phyloP scores from a whole-genome alignment of 176 grass and related monocot genomes.

The Avena insularis region DNA sequence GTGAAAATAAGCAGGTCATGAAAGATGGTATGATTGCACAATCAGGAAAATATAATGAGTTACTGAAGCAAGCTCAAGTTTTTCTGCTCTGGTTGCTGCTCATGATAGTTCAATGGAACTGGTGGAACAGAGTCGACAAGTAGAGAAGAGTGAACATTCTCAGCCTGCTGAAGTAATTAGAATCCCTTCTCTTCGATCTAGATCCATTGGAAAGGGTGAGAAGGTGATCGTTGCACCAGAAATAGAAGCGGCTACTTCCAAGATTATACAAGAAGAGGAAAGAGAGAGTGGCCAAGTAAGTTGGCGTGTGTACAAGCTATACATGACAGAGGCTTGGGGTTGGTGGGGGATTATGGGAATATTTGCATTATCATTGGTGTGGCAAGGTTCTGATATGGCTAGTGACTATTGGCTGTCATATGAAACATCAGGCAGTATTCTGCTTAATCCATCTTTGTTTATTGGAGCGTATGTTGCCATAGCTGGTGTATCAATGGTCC shows the following conservation, averaged over 20 bases:
- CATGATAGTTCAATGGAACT: slow-evolving; percentile 98
- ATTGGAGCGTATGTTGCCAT: slow-evolving; percentile 79
- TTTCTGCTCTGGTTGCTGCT: slow-evolving; percentile 79
- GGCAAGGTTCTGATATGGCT: slow-evolving; percentile 78
- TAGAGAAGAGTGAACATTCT: slow-evolving; percentile 39
- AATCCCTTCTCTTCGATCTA: slow-evolving; percentile 51
- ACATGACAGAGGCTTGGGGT: slow-evolving; percentile 90
- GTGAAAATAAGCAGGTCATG: slow-evolving; percentile 66
- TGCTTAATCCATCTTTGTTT: slow-evolving; percentile 69
- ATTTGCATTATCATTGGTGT: slow-evolving; percentile 52
- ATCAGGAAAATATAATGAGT: slow-evolving; percentile 81
- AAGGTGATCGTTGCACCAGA: slow-evolving; percentile 55
- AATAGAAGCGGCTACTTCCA: slow-evolving; percentile 69
- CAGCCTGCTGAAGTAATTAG: slow-evolving; percentile 33
- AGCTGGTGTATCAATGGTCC: slow-evolving; percentile 61
- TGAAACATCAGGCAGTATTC: slow-evolving; percentile 60
- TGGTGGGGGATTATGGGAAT: slow-evolving; percentile 73
- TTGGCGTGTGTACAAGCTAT: slow-evolving; percentile 73
- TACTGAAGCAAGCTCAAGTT: slow-evolving; percentile 66
- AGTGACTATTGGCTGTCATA: slow-evolving; percentile 95
- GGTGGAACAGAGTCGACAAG: slow-evolving; percentile 65
- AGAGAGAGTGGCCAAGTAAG: slow-evolving; percentile 89
- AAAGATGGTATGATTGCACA: slow-evolving; percentile 74
- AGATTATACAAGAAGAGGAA: slow-evolving; percentile 92
- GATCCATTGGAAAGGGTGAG: slow-evolving; percentile 64